Evolutionary conservation across 371 early-diverging fungal genomes (phyloP).

Genomic region (Circinella minor): DNA sequence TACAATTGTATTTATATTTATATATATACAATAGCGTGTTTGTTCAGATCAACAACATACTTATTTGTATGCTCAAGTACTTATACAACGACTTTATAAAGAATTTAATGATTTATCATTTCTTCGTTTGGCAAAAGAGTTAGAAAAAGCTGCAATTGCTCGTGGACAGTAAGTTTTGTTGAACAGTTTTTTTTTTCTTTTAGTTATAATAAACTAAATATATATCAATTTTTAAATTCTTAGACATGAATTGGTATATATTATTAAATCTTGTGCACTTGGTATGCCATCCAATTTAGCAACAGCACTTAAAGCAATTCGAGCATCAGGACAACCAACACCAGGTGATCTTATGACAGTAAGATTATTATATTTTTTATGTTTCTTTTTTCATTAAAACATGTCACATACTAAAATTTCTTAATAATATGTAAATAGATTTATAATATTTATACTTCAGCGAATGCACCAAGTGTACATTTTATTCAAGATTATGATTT

Average conservation of each 20-base stretch:
- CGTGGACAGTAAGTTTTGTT: conserved; percentile 40
- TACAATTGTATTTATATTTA: not conserved
- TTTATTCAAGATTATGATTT: conserved; percentile 65
- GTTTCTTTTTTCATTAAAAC: conserved; percentile 6
- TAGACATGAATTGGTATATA: conserved; percentile 59
- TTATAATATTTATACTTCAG: conserved; percentile 48
- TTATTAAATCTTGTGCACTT: conserved; percentile 52
- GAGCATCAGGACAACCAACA: conserved; percentile 58
- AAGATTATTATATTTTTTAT: conserved; percentile 9
- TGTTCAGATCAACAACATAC: conserved; percentile 73
- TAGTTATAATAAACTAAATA: too few relatives aligned
- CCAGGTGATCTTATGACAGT: conserved; percentile 68
- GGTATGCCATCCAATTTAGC: conserved; percentile 53
- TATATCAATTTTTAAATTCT: too few relatives aligned
- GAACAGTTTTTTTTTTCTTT: not conserved
- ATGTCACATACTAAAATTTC: too few relatives aligned
- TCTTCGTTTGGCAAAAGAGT: conserved; percentile 61
- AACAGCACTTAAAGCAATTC: conserved; percentile 59
- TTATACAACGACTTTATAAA: conserved; percentile 56
- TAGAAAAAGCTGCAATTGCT: conserved; percentile 56
- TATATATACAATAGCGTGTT: conserved; percentile 45
- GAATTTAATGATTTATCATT: conserved; percentile 56
- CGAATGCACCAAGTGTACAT: conserved; percentile 49
- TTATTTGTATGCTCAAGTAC: conserved; percentile 66
- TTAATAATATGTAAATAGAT: conserved; percentile 29